phyloP scores from a whole-genome alignment of 2,329 filamentous ascomycete species.

The Chaetomium strumarium region DNA sequence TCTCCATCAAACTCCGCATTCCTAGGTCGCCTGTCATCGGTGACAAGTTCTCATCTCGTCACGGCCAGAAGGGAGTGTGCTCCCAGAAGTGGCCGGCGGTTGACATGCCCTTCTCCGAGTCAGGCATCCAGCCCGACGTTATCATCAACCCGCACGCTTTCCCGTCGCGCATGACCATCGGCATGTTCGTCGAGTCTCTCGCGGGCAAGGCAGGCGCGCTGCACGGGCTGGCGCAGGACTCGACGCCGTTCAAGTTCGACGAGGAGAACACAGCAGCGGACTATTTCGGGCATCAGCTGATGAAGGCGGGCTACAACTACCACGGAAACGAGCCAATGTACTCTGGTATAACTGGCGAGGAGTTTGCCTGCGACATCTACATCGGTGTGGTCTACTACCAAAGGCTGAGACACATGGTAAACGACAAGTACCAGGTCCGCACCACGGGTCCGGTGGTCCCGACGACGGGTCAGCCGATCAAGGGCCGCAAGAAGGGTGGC shows the following conservation, averaged over 20 bases:
- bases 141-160: conserved; percentile 99
- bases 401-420: conserved; percentile 97
- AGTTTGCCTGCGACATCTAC: conserved; percentile 92
- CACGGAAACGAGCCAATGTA: conserved; percentile 99
- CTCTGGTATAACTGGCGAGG: conserved; percentile 90
- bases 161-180: conserved; percentile 98
- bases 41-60: conserved; percentile 97
- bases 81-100: conserved; percentile 92
- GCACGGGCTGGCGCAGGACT: conserved; percentile 93
- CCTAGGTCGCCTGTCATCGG: conserved; percentile 89
- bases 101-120: conserved; percentile 96
- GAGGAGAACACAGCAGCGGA: conserved; percentile 88
- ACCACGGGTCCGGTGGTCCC: conserved; percentile 90
- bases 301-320: conserved; percentile 94
- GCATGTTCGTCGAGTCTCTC: conserved; percentile 97
- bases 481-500: conserved; percentile 91
- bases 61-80: conserved; percentile 95
- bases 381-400: conserved; percentile 98
- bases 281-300: conserved; percentile 93
- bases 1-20: conserved; percentile 89
- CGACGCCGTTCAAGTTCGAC: conserved; percentile 89
- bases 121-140: conserved; percentile 91
- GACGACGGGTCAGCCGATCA: conserved; percentile 92
- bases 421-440: conserved; percentile 98
- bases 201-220: conserved; percentile 92